Conservation (phyloP, 441 rosid species). For the Pelargonium australe region DNA sequence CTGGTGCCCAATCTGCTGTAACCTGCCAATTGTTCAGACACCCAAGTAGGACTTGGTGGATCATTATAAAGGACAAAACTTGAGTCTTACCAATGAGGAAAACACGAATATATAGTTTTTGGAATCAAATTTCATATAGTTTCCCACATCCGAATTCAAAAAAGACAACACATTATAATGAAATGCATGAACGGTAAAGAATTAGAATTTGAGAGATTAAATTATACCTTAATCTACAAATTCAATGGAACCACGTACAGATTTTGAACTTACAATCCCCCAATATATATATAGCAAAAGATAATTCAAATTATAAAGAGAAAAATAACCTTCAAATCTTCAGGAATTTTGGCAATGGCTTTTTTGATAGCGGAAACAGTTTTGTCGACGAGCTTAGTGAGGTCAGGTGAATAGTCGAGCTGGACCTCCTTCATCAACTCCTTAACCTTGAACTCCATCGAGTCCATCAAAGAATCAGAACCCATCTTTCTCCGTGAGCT, state of each 20-base stretch:
- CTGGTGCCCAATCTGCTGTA: conserved; percentile 50
- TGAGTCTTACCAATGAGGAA: not conserved
- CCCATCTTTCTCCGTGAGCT: conserved; percentile 26
- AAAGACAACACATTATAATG: not conserved
- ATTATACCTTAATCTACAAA: not conserved
- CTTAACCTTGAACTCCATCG: conserved; percentile 45
- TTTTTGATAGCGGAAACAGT: conserved; percentile 47
- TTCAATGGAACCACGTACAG: not conserved
- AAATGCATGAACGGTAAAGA: not conserved
- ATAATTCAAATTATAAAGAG: not conserved
- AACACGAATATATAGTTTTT: not conserved
- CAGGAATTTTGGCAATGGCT: conserved; percentile 43
- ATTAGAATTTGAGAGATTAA: not conserved
- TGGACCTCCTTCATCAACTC: conserved; percentile 71
- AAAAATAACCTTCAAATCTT: conserved; percentile 41
- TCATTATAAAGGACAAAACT: not conserved
- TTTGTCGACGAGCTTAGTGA: conserved; percentile 50
- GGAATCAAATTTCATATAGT: not conserved
- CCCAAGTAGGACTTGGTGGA: not conserved
- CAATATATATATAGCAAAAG: not conserved
- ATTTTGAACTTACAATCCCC: not conserved
- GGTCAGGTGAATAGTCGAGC: conserved; percentile 35
- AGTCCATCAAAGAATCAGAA: conserved; percentile 23
- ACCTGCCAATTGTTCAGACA: conserved; percentile 39
- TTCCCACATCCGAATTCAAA: not conserved